phyloP scores from a whole-genome alignment of 2,329 filamentous ascomycete genomes.

The Cryphonectria parasitica region DNA sequence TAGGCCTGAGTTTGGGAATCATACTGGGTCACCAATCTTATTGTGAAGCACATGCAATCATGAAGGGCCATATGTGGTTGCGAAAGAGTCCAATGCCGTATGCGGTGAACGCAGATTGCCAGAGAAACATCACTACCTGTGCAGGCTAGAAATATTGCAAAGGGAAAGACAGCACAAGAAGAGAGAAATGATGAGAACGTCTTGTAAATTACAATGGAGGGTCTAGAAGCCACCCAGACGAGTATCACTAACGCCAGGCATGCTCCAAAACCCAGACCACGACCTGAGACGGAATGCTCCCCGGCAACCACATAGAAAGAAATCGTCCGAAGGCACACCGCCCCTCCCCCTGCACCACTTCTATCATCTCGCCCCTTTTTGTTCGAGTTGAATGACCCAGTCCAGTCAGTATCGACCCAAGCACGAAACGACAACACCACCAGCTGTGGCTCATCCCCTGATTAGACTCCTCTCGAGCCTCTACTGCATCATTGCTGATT shows the following conservation, averaged over 20 bases:
- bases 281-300: conserved; percentile 17
- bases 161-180: conserved; percentile 11
- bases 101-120: conserved; percentile 12
- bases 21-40: neutral
- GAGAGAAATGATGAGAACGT: conserved; percentile 22
- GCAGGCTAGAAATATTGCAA: conserved; percentile 7
- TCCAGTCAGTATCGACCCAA: conserved; percentile 35
- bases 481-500: conserved; percentile 36
- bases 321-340: conserved; percentile 38
- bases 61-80: neutral
- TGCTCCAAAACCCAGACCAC: conserved; percentile 30
- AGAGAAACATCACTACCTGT: conserved; percentile 2
- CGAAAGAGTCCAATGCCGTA: conserved; percentile 19
- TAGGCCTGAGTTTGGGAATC: neutral
- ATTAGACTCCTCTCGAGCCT: conserved; percentile 44
- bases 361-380: conserved; percentile 31
- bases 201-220: conserved; percentile 32
- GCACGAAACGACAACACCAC: conserved; percentile 26
- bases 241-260: conserved; percentile 31
- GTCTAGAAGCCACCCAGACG: conserved; percentile 31
- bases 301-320: conserved; percentile 13
- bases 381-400: conserved; percentile 28
- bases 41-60: neutral
- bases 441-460: conserved; percentile 25
- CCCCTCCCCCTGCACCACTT: conserved; percentile 37